phyloP scores from a whole-genome alignment of 129 eudicot species.

The Apium graveolens region DNA sequence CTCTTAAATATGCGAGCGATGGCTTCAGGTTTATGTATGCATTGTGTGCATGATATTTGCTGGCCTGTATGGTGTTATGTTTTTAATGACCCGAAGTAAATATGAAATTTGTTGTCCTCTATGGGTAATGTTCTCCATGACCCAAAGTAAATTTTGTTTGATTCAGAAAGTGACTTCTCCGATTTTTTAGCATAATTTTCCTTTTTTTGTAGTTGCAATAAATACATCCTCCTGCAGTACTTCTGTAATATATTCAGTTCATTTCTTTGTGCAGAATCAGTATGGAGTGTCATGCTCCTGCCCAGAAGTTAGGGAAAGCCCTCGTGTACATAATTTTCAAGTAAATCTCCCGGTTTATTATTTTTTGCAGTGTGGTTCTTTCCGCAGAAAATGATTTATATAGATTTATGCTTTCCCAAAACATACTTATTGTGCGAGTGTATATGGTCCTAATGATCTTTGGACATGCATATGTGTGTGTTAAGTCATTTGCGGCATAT shows the following conservation, averaged over 20 bases:
- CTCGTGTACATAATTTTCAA: slow-evolving; percentile 64
- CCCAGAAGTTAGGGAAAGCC: slow-evolving; percentile 60
- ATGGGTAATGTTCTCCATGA: neutral
- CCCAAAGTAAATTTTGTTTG: neutral
- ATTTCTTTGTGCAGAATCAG: slow-evolving; percentile 44
- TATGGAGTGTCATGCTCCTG: slow-evolving; percentile 55
- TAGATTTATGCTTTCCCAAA: neutral
- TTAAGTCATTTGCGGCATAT: neutral
- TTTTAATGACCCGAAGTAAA: neutral
- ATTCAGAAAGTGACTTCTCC: neutral
- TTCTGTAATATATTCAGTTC: neutral
- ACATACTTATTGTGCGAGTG: neutral
- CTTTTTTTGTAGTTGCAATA: neutral
- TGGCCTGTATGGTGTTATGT: neutral
- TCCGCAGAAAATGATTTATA: neutral
- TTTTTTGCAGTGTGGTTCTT: neutral
- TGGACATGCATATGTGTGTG: neutral
- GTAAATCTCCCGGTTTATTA: slow-evolving; percentile 31
- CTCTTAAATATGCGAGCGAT: neutral
- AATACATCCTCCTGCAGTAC: neutral
- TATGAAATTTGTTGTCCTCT: neutral
- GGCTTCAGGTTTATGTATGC: neutral
- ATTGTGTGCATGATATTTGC: neutral
- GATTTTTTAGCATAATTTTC: neutral
- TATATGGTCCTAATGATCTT: neutral